These are phyloP conservation scores for Fusarium humuli DNA, from an alignment of 2,329 filamentous ascomycete genomes.

Conservation along the genomic window DNA sequence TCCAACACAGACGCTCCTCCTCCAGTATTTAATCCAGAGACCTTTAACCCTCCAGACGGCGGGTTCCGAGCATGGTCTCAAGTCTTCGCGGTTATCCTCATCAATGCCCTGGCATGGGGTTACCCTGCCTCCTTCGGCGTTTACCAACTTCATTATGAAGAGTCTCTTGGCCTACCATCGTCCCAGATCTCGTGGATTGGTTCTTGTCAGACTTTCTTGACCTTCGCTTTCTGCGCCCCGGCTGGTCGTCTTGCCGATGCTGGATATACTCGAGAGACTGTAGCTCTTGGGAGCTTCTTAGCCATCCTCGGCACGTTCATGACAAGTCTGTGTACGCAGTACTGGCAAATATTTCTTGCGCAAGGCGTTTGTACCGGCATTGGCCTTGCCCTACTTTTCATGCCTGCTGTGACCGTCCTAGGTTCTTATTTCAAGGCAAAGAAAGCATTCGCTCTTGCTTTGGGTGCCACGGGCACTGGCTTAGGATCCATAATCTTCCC, in stretches of 20 bases:
- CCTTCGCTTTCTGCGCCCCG: conserved; percentile 61
- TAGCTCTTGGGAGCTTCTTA: conserved; percentile 56
- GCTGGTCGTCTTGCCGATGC: conserved; percentile 64
- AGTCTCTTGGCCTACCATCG: conserved; percentile 50
- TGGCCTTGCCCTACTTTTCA: conserved; percentile 68
- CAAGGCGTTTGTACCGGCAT: conserved; percentile 65
- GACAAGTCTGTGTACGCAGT: conserved; percentile 58
- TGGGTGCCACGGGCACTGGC: conserved; percentile 69
- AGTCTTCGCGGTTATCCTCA: conserved; percentile 59
- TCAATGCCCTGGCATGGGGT: conserved; percentile 64
- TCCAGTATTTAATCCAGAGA: conserved; percentile 31
- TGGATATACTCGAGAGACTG: conserved; percentile 58
- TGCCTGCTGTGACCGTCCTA: conserved; percentile 69
- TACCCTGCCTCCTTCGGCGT: conserved; percentile 62
- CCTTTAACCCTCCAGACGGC: conserved; percentile 56
- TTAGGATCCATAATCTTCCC: conserved; percentile 69
- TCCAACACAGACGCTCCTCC: conserved; percentile 45
- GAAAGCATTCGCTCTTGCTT: conserved; percentile 68
- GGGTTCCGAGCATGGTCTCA: conserved; percentile 63
- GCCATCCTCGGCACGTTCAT: conserved; percentile 61
- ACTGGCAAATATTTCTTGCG: conserved; percentile 66
- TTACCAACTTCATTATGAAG: conserved; percentile 65
- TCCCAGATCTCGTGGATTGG: conserved; percentile 60
- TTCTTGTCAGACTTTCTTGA: conserved; percentile 63
- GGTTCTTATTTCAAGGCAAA: conserved; percentile 70